Evolutionary conservation across 331 rosid genomes (phyloP), one percentile per base, ranked within the genome.

Genomic region (Malus hybrid): DNA sequence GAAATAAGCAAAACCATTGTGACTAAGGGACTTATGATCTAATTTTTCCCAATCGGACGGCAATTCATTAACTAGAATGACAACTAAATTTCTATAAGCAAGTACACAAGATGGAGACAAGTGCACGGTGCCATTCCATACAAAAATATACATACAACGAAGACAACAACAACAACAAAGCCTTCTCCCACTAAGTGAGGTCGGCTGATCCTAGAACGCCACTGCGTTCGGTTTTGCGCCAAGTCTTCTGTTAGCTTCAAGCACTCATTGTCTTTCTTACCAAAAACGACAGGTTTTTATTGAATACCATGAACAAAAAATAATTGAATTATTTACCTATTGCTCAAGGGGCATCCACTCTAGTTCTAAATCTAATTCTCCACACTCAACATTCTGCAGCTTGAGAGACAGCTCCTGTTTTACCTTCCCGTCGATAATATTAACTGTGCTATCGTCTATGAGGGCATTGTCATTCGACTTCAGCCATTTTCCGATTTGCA

Each of bases 401-500:
- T 89, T 92, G 75, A 94, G 86, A 8, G 79, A 24, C 79, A 94
- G 79, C 64, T 75, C 85, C 81, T 94, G 99, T 86, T 80, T 87
- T 75, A 92, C 80, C 80, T 55, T 87, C 31, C 99, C 97, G 18
- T 92, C 93, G 6, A 69, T 11, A 62, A 94, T 92, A 77, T 85
- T 83, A 66, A 94, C 93, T 9, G 86, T 52, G 80, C 99, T 94
- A 79, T 94, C 99, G 15, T 84, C 88, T 27, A 81, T 10, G 18
- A 94, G 97, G 14, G 95, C 91, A 28, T 94, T 94, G 86, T 92
- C 99, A 39, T 88, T 67, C 3, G 99, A 90, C 80, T 92, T 90
- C 79, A 91, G 81, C 99, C 99, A 94, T 81, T 94, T 94, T 36
- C 99, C 99, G 18, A 94, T 94, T 89, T 91, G 99, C 97, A 94